Conservation (phyloP, 2,329 filamentous ascomycete genomes). For the Colletotrichum euphorbiae region DNA sequence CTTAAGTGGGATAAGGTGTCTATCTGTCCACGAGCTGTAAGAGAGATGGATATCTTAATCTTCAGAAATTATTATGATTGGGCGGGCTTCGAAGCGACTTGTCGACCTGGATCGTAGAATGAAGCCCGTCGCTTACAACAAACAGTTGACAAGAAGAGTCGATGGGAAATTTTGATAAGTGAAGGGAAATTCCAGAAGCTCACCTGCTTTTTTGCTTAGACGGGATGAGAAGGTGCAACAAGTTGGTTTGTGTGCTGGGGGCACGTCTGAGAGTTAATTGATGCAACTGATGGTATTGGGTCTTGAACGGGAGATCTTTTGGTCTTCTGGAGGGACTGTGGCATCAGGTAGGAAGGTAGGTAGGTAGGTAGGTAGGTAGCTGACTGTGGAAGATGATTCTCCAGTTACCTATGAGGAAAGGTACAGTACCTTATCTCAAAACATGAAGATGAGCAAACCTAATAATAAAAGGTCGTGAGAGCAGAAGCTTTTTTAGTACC, state of each 20-base stretch:
- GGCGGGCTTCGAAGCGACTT: too few relatives aligned
- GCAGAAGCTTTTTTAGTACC: neutral
- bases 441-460: too few relatives aligned
- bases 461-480: neutral
- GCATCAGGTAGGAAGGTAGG: neutral
- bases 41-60: too few relatives aligned
- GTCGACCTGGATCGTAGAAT: too few relatives aligned
- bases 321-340: neutral
- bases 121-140: too few relatives aligned
- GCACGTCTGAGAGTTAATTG: conserved; percentile 13
- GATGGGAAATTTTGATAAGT: neutral
- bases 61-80: too few relatives aligned
- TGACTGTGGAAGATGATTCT: neutral
- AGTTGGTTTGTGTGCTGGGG: neutral
- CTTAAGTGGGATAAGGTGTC: neutral
- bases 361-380: neutral
- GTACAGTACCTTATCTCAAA: too few relatives aligned
- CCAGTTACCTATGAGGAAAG: too few relatives aligned
- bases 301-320: neutral
- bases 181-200: conserved; percentile 30
- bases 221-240: neutral
- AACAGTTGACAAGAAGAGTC: neutral
- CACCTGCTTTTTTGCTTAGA: conserved; percentile 19
- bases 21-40: neutral
- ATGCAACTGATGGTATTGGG: conserved; percentile 7